Base-by-base conservation (phyloP, 495 filamentous ascomycete species). In the Glonium stellatum region DNA sequence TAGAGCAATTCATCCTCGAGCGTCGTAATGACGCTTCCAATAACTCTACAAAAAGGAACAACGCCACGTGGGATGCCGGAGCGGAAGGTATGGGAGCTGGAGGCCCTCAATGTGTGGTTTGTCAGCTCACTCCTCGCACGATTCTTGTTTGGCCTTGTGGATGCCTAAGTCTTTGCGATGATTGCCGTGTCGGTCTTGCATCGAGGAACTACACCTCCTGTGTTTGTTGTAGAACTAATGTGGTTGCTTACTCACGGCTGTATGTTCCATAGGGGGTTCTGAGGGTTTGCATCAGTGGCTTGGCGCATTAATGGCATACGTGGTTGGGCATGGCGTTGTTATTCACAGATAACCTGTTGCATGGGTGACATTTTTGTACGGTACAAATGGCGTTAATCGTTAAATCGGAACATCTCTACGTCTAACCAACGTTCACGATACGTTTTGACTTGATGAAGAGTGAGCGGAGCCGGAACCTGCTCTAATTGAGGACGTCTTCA, bases 191-290 rank as follows among this genome's bases (percentile, higher is more conserved):
- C 23, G 90, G 87, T 55, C 80, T 98, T 34, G 93, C 93, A 8
- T 88, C 95, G 87, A 96, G 95, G 67, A 97, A 97, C 72, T 97
- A 92, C 68, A 87, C 89, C 46, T 92, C 87, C 65, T 98, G 93
- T 65, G 90, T 97, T 21, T 97, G 92, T 63, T 97, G 93, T 70
- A 79, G 93, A 52, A 81, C 87, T 61, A 87, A 92, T 61, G 87
- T 96, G 23, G 82, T 82, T 27, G 92, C 90, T 22, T 97, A 93
- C 72, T 86, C 86, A 59, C 81, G 92, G 63, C 80, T 98, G 66
- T 98, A 87, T 80, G 91, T 97, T 31, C 93, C 93, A 27, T 95
- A 54, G 58, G 34, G 8, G 11, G 25, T 49, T 44, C 23, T 25
- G 36, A 48, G 18, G 15, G 22, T 5, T n/a, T 21, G 37, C 39